Percentiles rank a stretch among this genome's conserved stretches.
phyloP scores from a whole-genome alignment of 2,329 filamentous ascomycete genomes.

The Dissoconium aciculare region DNA sequence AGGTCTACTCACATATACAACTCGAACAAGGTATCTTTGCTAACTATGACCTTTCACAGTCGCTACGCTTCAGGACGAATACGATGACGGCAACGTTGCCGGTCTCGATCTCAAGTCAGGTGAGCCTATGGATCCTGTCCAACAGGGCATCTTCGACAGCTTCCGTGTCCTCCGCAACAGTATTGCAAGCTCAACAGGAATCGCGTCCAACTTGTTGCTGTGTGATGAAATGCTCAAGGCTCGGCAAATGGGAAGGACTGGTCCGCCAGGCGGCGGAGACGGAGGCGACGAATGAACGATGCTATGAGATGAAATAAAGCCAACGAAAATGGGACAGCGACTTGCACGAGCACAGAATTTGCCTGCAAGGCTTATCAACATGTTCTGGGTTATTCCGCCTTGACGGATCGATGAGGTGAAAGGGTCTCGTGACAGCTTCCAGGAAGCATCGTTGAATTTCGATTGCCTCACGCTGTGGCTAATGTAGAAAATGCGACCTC shows the following conservation, averaged over 20 bases:
- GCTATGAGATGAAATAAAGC: background rate
- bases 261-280: slow-evolving; percentile 19
- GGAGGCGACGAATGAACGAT: slow-evolving; percentile 8
- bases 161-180: slow-evolving; percentile 90
- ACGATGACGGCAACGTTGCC: slow-evolving; percentile 67
- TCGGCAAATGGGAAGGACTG: slow-evolving; percentile 61
- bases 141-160: slow-evolving; percentile 88
- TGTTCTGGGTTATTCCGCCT: too few species aligned
- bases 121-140: slow-evolving; percentile 84
- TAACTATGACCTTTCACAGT: slow-evolving; percentile 38
- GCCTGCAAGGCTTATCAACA: too few species aligned
- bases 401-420: too few species aligned
- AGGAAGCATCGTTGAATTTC: too few species aligned
- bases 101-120: slow-evolving; percentile 78
- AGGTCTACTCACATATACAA: slow-evolving; percentile 32
- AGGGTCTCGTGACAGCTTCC: too few species aligned
- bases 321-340: too few species aligned
- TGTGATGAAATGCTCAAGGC: slow-evolving; percentile 98
- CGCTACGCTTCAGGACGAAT: slow-evolving; percentile 73
- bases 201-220: slow-evolving; percentile 84
- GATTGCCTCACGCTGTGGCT: too few species aligned
- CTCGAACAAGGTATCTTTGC: slow-evolving; percentile 4
- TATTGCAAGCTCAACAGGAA: slow-evolving; percentile 84
- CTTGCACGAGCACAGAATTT: too few species aligned
- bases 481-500: too few species aligned